These are phyloP conservation scores for Pichia rugopelliculosa DNA, from an alignment of 805 yeast genomes.

Conservation along the genomic window DNA sequence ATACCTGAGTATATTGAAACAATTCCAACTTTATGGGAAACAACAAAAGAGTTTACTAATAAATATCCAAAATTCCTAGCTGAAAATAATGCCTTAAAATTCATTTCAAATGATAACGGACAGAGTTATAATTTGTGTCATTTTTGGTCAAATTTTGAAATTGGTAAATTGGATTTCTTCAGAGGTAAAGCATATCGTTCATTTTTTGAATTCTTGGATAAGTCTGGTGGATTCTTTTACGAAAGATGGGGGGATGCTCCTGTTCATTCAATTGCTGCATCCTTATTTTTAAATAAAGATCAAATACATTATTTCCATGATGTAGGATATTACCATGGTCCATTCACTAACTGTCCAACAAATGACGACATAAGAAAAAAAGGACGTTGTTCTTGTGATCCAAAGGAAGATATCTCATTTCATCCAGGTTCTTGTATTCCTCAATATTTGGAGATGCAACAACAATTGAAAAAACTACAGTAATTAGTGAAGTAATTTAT, in stretches of 20 bases:
- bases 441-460: neutral
- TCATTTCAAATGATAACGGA: constrained; percentile 63
- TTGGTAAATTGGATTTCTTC: constrained; percentile 68
- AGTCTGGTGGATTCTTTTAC: constrained; percentile 81
- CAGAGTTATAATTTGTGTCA: constrained; percentile 70
- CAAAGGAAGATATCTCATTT: constrained; percentile 70
- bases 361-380: constrained; percentile 47
- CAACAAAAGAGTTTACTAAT: constrained; percentile 54
- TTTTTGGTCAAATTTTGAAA: constrained; percentile 86
- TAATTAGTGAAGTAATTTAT: too few relatives aligned
- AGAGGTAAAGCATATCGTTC: constrained; percentile 57
- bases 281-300: constrained; percentile 62
- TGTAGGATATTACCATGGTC: constrained; percentile 76
- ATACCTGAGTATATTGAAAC: constrained; percentile 66
- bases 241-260: constrained; percentile 95
- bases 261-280: constrained; percentile 78
- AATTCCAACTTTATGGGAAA: constrained; percentile 67
- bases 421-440: constrained; percentile 17
- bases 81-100: constrained; percentile 55
- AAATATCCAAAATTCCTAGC: constrained; percentile 54
- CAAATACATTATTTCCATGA: constrained; percentile 75
- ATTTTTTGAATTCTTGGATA: constrained; percentile 67
- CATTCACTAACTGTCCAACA: constrained; percentile 73
- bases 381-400: constrained; percentile 66
- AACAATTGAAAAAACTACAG: too few relatives aligned